Conservation (phyloP, 805 yeast species). For the Sungouiozyma ichnusensis region DNA sequence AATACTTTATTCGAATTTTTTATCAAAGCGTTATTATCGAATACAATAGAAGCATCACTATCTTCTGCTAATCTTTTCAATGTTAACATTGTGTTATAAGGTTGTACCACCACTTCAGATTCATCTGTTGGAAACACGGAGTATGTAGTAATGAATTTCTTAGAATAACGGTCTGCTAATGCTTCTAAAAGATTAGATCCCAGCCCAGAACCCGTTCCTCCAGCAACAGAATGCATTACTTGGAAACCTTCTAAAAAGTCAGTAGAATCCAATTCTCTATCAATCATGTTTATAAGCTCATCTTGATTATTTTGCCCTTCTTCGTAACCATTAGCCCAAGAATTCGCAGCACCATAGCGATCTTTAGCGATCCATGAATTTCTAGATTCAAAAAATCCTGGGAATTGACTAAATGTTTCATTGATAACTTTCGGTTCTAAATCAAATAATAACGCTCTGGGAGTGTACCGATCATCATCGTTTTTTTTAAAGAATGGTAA, state of each 20-base stretch:
- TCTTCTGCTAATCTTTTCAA: conserved; percentile 70
- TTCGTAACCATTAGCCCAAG: conserved; percentile 86
- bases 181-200: conserved; percentile 76
- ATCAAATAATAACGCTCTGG: conserved; percentile 78
- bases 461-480: conserved; percentile 71
- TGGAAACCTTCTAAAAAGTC: conserved; percentile 88
- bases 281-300: conserved; percentile 70
- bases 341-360: conserved; percentile 92
- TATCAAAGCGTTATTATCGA: conserved; percentile 80
- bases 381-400: conserved; percentile 70
- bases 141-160: conserved; percentile 74
- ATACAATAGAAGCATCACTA: conserved; percentile 80
- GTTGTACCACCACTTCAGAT: conserved; percentile 96
- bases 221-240: conserved; percentile 88
- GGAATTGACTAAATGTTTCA: conserved; percentile 42
- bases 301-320: conserved; percentile 63
- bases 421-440: conserved; percentile 82
- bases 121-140: conserved; percentile 75
- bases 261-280: conserved; percentile 80
- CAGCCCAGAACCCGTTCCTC: conserved; percentile 96
- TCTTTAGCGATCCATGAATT: conserved; percentile 68
- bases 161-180: conserved; percentile 69
- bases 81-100: conserved; percentile 82
- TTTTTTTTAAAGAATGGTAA: conserved; percentile 73
- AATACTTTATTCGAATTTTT: conserved; percentile 57